These are phyloP conservation scores for Botrytis paeoniae DNA, from an alignment of 2,329 filamentous ascomycete species.

Conservation along the genomic window DNA sequence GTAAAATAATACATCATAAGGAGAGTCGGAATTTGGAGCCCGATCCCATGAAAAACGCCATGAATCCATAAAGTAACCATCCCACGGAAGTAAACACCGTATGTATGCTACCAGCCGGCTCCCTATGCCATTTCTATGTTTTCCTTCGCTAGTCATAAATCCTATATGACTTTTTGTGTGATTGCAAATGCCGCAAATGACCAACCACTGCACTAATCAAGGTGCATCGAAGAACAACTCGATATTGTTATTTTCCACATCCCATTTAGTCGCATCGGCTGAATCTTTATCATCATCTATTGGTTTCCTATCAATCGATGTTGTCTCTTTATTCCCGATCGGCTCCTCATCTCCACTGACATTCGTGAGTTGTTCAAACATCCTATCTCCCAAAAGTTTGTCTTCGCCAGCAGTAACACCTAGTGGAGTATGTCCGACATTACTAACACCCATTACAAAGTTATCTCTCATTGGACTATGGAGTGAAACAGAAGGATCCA, in stretches of 20 bases:
- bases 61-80: neutral
- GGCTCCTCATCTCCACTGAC: slow-evolving; percentile 26
- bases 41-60: neutral
- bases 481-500: slow-evolving; percentile 31
- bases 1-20: slow-evolving; percentile 6
- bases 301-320: neutral
- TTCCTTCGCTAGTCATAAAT: neutral
- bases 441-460: slow-evolving; percentile 21
- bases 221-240: slow-evolving; percentile 33
- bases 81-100: neutral
- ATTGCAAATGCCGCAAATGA: neutral
- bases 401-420: slow-evolving; percentile 20
- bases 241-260: slow-evolving; percentile 29
- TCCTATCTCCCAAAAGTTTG: slow-evolving; percentile 28
- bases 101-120: slow-evolving; percentile 5
- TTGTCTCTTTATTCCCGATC: neutral
- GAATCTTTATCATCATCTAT: slow-evolving; percentile 19
- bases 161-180: neutral
- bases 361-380: slow-evolving; percentile 38
- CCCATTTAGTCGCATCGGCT: slow-evolving; percentile 26
- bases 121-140: neutral
- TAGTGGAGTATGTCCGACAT: slow-evolving; percentile 9
- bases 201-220: slow-evolving; percentile 20
- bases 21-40: neutral
- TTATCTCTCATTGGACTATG: slow-evolving; percentile 34